Conservation (phyloP, 371 early-diverging fungal genomes). For the Zopfochytrium polystomum region DNA sequence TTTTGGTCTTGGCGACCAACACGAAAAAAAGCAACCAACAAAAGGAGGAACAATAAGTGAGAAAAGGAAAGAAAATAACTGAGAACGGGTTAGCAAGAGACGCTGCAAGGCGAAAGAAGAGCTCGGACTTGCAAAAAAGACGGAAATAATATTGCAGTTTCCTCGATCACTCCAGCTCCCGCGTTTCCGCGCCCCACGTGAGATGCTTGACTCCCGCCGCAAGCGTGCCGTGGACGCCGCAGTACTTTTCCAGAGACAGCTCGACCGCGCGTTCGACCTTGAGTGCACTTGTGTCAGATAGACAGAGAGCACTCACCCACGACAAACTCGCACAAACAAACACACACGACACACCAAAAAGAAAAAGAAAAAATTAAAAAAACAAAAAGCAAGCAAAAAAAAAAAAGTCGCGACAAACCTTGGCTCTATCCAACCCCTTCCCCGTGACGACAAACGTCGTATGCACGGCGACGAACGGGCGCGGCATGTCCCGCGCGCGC, state of each 20-base stretch:
- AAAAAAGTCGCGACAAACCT: constrained; percentile 1
- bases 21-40: no score
- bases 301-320: not conserved
- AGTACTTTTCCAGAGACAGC: constrained; percentile 1
- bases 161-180: not conserved
- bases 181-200: not conserved
- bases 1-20: no score
- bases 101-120: no score
- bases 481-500: not conserved
- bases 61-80: no score
- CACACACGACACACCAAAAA: not conserved
- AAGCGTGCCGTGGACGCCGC: constrained; percentile 1
- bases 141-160: not conserved
- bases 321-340: not conserved
- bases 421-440: not conserved
- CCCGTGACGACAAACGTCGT: constrained; percentile 1
- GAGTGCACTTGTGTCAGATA: not conserved
- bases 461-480: not conserved
- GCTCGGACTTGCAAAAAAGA: not conserved
- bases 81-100: no score
- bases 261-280: constrained; percentile 5
- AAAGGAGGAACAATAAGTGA: no score
- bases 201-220: not conserved
- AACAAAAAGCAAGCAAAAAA: not conserved
- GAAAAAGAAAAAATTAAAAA: not conserved